Conservation (phyloP, 164 flowering plant genomes). For the Aristolochia contorta region DNA sequence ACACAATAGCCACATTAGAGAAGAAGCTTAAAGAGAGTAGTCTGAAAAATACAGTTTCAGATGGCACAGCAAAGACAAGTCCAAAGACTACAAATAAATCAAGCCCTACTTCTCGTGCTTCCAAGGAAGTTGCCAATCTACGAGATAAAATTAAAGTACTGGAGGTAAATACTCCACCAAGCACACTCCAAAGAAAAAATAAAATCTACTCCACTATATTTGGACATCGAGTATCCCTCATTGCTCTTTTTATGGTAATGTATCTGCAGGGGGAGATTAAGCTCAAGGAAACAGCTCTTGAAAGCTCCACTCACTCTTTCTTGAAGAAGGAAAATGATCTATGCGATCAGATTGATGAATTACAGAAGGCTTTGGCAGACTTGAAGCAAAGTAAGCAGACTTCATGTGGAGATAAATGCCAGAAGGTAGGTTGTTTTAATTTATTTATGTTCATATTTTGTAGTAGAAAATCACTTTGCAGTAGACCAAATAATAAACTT, state of each 20-base stretch:
- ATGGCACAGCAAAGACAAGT: constrained; percentile 22
- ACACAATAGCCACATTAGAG: constrained; percentile 30
- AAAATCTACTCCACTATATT: neutral
- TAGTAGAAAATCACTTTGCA: neutral
- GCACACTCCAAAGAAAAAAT: neutral
- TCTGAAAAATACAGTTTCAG: constrained; percentile 18
- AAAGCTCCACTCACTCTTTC: constrained; percentile 40
- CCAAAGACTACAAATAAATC: constrained; percentile 27
- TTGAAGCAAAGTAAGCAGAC: constrained; percentile 23
- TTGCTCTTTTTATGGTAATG: neutral
- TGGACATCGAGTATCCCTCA: neutral
- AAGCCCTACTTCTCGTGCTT: constrained; percentile 19
- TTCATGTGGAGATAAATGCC: constrained; percentile 13
- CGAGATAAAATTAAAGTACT: constrained; percentile 60
- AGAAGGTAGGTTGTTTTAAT: constrained; percentile 26
- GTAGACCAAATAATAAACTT: neutral
- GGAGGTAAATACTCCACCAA: constrained; percentile 37
- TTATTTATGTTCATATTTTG: neutral
- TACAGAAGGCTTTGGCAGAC: constrained; percentile 39
- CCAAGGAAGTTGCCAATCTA: constrained; percentile 46
- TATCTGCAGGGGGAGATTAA: constrained; percentile 46
- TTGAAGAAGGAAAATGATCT: constrained; percentile 69
- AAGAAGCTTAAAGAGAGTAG: constrained; percentile 52
- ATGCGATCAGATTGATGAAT: constrained; percentile 42
- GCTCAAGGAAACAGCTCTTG: constrained; percentile 55